Base-by-base conservation (phyloP, 495 filamentous ascomycete species). In the Daldinia concentrica region DNA sequence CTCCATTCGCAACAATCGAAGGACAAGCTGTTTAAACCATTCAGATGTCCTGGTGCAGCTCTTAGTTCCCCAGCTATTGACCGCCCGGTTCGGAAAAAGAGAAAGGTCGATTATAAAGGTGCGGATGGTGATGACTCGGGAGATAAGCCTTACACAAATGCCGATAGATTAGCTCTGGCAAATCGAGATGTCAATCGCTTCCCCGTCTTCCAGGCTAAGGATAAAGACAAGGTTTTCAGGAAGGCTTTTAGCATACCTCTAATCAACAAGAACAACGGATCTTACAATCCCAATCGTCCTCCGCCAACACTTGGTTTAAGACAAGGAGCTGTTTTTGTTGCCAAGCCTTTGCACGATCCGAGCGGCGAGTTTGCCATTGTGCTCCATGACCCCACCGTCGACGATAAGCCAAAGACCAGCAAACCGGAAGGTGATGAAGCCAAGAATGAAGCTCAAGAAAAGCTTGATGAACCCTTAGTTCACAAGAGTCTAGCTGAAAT, bases 401-500 rank as follows among this genome's bases (percentile, higher is more conserved):
- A 99, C 74, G 93, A 94, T 74, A 90, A 91, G 68, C 86, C 89
- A 0, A 88, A 86, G 43, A 79, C 83, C 3, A 81, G 84, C 14
- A 79, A 82, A 26, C 77, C 76, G 1, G 81, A 84, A 39, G 84
- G 87, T 70, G 84, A 85, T 48, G 86, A 88, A 70, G 79, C 81
- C 29, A 90, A 82, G 27, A 69, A 73, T 15, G 83, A 84, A 15
- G 71, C 80, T 1, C 79, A 83, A 17, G 81, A 83, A 24, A 90
- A 89, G 73, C 76, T 96, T 32, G 92, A 97, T 71, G 92, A 87
- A 50, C 93, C 94, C 2, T 77, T 96, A 26, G 88, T 97, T 69
- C 95, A 98, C 80, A 95, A 93, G 81, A 98, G 93, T 77, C 82
- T 99, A 56, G 93, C 96, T 62, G 95, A 99, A 80, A 98, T 99